Evolutionary conservation across 805 yeast genomes (phyloP).

Genomic region (Yamadazyma philogaea): DNA sequence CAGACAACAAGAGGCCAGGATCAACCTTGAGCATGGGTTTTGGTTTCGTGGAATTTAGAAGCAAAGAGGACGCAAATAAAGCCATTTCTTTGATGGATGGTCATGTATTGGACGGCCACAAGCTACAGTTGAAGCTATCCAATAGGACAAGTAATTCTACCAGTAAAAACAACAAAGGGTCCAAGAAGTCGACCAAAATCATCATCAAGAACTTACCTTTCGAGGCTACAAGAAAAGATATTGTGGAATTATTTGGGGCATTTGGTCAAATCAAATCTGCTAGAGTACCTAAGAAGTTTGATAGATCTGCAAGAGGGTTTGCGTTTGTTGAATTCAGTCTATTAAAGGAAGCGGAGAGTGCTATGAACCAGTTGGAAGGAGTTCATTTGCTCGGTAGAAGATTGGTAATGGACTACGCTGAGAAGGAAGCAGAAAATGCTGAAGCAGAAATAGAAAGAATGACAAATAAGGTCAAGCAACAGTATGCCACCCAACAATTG

Average conservation of each 20-base stretch:
- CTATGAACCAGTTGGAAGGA: slow-evolving; percentile 90
- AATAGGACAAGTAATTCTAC: slow-evolving; percentile 57
- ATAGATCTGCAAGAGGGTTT: slow-evolving; percentile 93
- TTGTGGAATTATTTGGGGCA: slow-evolving; percentile 88
- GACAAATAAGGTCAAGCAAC: slow-evolving; percentile 81
- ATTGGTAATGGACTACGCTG: slow-evolving; percentile 89
- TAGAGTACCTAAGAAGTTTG: slow-evolving; percentile 94
- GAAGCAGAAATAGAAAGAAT: slow-evolving; percentile 88
- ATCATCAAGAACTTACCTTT: slow-evolving; percentile 96
- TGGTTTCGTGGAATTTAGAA: slow-evolving; percentile 89
- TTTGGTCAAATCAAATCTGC: slow-evolving; percentile 94
- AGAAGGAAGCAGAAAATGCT: slow-evolving; percentile 74
- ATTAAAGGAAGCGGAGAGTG: slow-evolving; percentile 85
- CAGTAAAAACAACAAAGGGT: slow-evolving; percentile 27
- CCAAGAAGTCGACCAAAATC: slow-evolving; percentile 60
- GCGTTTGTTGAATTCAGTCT: slow-evolving; percentile 92
- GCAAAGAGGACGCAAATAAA: slow-evolving; percentile 70
- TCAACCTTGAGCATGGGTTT: slow-evolving; percentile 90
- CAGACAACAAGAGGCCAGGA: slow-evolving; percentile 72
- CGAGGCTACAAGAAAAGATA: slow-evolving; percentile 90
- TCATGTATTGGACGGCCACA: slow-evolving; percentile 81
- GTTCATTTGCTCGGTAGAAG: slow-evolving; percentile 96
- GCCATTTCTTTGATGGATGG: slow-evolving; percentile 78
- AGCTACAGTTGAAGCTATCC: slow-evolving; percentile 82
- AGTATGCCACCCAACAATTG: slow-evolving; percentile 71